Percentiles rank a stretch among this genome's conserved stretches.
Conservation (phyloP, 805 yeast genomes). For the Lipomyces kockii region DNA sequence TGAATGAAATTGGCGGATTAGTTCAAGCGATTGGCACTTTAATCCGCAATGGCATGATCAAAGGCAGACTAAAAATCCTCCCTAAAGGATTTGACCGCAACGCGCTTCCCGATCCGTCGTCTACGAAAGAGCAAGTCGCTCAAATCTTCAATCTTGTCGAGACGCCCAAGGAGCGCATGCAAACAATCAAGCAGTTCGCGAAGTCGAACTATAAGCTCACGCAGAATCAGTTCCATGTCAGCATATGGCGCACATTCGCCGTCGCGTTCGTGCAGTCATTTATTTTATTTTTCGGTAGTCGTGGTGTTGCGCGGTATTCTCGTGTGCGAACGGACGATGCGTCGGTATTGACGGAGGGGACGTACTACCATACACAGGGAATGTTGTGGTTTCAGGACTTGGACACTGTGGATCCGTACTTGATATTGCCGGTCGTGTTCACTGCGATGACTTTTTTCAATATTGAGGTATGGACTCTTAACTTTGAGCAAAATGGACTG, state of each 20-base stretch:
- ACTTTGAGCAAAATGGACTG: background rate
- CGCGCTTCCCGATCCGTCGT: background rate
- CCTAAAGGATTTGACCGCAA: conserved; percentile 9
- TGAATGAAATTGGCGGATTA: conserved; percentile 6
- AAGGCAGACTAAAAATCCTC: conserved; percentile 8
- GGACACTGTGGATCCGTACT: conserved; percentile 62
- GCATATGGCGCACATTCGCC: conserved; percentile 11
- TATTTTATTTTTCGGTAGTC: conserved; percentile 23
- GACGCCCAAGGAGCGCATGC: conserved; percentile 6
- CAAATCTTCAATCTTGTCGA: conserved; percentile 3
- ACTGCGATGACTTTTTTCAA: conserved; percentile 76
- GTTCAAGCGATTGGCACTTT: conserved; percentile 6
- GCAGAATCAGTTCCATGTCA: conserved; percentile 12
- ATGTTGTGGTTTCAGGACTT: conserved; percentile 66
- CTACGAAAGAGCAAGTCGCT: background rate
- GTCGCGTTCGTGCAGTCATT: conserved; percentile 22
- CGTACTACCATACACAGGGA: conserved; percentile 45
- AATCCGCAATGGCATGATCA: conserved; percentile 5
- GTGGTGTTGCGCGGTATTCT: conserved; percentile 29
- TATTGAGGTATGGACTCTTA: conserved; percentile 47
- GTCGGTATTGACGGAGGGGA: conserved; percentile 6
- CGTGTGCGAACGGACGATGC: conserved; percentile 16
- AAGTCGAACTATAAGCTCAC: conserved; percentile 3
- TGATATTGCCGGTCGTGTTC: conserved; percentile 67
- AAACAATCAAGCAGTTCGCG: conserved; percentile 3